These are phyloP conservation scores for Actinomortierella wolfii DNA, from an alignment of 371 early-diverging fungal genomes.

Conservation along the genomic window DNA sequence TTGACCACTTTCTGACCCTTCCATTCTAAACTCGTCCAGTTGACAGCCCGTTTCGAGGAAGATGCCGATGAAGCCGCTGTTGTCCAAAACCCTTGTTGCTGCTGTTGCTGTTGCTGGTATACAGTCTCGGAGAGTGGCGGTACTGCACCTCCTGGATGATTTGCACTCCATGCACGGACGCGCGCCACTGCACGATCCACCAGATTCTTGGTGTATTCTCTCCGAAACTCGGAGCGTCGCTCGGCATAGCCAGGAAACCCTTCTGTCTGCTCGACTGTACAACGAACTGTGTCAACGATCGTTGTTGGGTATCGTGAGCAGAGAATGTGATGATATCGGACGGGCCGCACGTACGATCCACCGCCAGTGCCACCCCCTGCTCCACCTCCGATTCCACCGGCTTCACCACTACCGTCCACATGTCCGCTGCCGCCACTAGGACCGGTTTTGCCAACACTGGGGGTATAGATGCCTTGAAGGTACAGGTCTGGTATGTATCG, in stretches of 20 bases:
- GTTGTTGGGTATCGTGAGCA: conserved; percentile 61
- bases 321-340: conserved; percentile 52
- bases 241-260: conserved; percentile 49
- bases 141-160: too few relatives aligned
- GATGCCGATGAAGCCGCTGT: too few relatives aligned
- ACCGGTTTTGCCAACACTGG: conserved; percentile 20
- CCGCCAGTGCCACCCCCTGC: conserved; percentile 16
- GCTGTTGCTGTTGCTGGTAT: too few relatives aligned
- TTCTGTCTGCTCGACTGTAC: conserved; percentile 59
- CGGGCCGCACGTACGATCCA: too few relatives aligned
- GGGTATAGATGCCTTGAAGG: conserved; percentile 55
- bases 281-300: conserved; percentile 54
- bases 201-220: conserved; percentile 28
- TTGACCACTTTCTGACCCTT: conserved; percentile 48
- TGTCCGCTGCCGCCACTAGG: too few relatives aligned
- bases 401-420: too few relatives aligned
- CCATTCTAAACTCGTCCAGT: conserved; percentile 41
- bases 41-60: conserved; percentile 20
- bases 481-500: conserved; percentile 62
- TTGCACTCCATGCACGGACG: conserved; percentile 30
- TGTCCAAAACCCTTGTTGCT: too few relatives aligned
- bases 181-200: conserved; percentile 31
- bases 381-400: conserved; percentile 13
- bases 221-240: conserved; percentile 48
- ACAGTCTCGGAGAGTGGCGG: too few relatives aligned